These are phyloP conservation scores for Lablab purpureus DNA, from an alignment of 306 rosid genomes.

Conservation along the genomic window DNA sequence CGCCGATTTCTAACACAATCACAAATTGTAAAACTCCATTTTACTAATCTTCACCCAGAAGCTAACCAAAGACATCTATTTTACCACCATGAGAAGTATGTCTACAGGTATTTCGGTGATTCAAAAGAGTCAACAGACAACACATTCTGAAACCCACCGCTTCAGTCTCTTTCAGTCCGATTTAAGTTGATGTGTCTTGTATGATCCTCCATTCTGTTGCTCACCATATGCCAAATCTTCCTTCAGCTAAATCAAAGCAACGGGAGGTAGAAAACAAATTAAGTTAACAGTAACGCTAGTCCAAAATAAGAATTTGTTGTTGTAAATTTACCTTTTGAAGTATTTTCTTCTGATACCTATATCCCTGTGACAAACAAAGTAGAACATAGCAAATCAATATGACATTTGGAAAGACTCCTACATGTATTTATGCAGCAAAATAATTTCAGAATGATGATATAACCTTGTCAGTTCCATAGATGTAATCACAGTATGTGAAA, in stretches of 20 bases:
- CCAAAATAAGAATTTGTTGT: no score
- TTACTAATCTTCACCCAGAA: conserved; percentile 47
- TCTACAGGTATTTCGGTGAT: conserved; percentile 46
- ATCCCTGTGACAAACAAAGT: conserved; percentile 75
- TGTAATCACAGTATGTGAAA: conserved; percentile 95
- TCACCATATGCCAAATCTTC: conserved; percentile 59
- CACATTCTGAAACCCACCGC: conserved; percentile 43
- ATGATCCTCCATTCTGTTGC: conserved; percentile 60
- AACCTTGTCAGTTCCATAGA: conserved; percentile 99
- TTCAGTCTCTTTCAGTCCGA: conserved; percentile 46
- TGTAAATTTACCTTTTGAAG: conserved; percentile 72
- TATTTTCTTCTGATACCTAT: conserved; percentile 80
- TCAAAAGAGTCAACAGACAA: conserved; percentile 24
- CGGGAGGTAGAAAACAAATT: neutral
- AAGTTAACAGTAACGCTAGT: conserved; percentile 10
- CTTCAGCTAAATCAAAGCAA: conserved; percentile 67
- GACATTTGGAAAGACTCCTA: conserved; percentile 31
- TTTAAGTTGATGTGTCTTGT: conserved; percentile 56
- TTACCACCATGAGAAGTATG: conserved; percentile 41
- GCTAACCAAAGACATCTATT: conserved; percentile 52
- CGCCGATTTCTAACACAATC: conserved; percentile 43
- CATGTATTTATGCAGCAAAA: conserved; percentile 38
- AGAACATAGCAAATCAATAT: conserved; percentile 43
- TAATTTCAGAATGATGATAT: conserved; percentile 34
- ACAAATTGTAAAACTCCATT: conserved; percentile 44